Evolutionary conservation across 495 filamentous ascomycete species (phyloP), one percentile per base, ranked within the genome.

Genomic region (Neurospora sp.): DNA sequence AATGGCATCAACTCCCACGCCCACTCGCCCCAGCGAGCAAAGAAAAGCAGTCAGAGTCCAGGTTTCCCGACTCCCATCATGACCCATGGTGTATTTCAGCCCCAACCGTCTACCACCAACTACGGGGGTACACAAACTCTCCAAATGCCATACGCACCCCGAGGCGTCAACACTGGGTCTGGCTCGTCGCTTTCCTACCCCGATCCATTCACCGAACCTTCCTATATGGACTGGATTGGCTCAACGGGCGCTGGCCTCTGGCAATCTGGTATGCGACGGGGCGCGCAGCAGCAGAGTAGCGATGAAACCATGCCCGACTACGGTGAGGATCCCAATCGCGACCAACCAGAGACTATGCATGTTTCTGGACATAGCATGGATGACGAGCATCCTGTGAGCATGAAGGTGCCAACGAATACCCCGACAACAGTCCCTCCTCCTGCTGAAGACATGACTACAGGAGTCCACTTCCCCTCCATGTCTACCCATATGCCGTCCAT

Each of bases 231-330:
- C 16, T 84, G 82, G 81, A 44, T 79, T 10, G 77, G 69, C 74
- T 74, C 76, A 3, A 72, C 78, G 69, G 76, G 76, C 7, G 1
- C 1, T 1, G 4, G 7, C 0, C 35, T 27, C 27, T 65, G 38
- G 74, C 77, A 4, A 16, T 41, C 1, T 78, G 74, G 73, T 42
- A 74, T 1, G 22, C 38, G 35, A 76, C 74, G 76, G 39, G 61
- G 53, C 65, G 70, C 42, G 4, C 80, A 76, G 70, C 82, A 80
- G 70, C 70, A 77, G 17, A 79, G 76, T 39, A 78, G 77, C 4
- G 83, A 85, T 76, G 73, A 76, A 9, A 80, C 76, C 71, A 84
- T 85, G 82, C 74, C 81, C 8, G 83, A 85, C 73, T 85, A 82
- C 69, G 69, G 78, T 0, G 70, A 31, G 27, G 3, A 78, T 1